These are phyloP conservation scores for Halteria grandinella DNA, from an alignment of 73 alveolate species.

Conservation along the genomic window DNA sequence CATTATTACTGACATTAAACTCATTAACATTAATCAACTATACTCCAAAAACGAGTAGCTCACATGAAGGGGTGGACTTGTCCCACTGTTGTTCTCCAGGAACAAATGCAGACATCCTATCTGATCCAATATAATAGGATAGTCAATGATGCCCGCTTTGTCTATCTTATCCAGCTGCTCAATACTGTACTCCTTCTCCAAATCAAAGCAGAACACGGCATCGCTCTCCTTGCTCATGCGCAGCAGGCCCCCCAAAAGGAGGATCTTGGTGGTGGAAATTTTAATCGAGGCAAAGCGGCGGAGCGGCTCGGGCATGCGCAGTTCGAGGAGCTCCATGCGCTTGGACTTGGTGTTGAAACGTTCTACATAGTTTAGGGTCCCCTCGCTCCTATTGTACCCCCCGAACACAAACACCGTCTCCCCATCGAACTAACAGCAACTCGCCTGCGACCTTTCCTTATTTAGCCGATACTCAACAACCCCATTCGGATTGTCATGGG, in stretches of 20 bases:
- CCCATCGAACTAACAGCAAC: constrained; percentile 57
- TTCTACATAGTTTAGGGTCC: constrained; percentile 91
- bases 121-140: constrained; percentile 81
- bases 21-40: constrained; percentile 12
- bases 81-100: constrained; percentile 92
- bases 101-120: constrained; percentile 91
- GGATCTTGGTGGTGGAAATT: constrained; percentile 85
- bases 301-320: constrained; percentile 90
- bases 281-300: constrained; percentile 91
- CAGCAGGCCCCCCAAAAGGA: constrained; percentile 92
- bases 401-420: constrained; percentile 85
- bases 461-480: constrained; percentile 15
- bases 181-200: constrained; percentile 87
- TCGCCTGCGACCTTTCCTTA: constrained; percentile 54
- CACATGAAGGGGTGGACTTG: constrained; percentile 92
- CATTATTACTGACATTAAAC: neutral
- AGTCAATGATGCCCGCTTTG: constrained; percentile 76
- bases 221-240: constrained; percentile 89
- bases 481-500: constrained; percentile 37
- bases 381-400: constrained; percentile 92
- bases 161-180: constrained; percentile 75
- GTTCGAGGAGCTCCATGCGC: constrained; percentile 76
- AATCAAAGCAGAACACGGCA: constrained; percentile 86
- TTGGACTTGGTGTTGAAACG: constrained; percentile 78
- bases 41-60: constrained; percentile 55